Base-by-base conservation (phyloP, 148 eudicot species). In the Selenicereus undatus region DNA sequence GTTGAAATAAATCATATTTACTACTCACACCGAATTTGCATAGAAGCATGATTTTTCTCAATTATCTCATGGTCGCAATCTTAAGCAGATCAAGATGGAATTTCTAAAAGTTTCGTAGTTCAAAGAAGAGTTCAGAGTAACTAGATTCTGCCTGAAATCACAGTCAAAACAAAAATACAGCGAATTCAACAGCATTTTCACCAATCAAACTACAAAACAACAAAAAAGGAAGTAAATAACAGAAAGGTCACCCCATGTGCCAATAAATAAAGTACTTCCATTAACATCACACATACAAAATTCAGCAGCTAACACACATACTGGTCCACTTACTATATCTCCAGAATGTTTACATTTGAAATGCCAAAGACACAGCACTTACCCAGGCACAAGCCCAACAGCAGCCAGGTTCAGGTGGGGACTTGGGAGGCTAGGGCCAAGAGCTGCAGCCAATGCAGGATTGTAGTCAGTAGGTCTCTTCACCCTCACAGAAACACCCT, bases 401-500 rank as follows among this genome's bases (percentile, higher is more conserved):
- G 98, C 98, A 83, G 93, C 90, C 79, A 94, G 86, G 76, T 94
- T 93, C 70, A 94, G 90, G 81, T 94, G 82, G 75, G 97, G 95
- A 81, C 85, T 90, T 36, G 98, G 95, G 72, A 91, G 94, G 83
- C 95, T 90, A 71, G 98, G 98, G 82, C 98, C 98, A 75, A 94
- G 94, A 39, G 92, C 88, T 36, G 95, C 92, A 65, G 98, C 98
- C 70, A 93, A 86, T 18, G 95, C 85, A 77, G 98, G 95, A 86
- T 93, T 94, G 83, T 94, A 94, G 82, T 94, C 98, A 7, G 95
- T 93, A 80, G 98, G 98, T 73, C 98, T 87, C 85, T 93, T 87
- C 80, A 94, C 95, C 80, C 93, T 88, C 65, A 94, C 97, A 82
- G 95, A 87, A 74, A 88, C 94, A 24, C 98, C 98, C 97, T 93